Evolutionary conservation across 148 eudicot genomes (phyloP), one percentile per base, ranked within the genome.

Genomic region (Diospyros lotus): DNA sequence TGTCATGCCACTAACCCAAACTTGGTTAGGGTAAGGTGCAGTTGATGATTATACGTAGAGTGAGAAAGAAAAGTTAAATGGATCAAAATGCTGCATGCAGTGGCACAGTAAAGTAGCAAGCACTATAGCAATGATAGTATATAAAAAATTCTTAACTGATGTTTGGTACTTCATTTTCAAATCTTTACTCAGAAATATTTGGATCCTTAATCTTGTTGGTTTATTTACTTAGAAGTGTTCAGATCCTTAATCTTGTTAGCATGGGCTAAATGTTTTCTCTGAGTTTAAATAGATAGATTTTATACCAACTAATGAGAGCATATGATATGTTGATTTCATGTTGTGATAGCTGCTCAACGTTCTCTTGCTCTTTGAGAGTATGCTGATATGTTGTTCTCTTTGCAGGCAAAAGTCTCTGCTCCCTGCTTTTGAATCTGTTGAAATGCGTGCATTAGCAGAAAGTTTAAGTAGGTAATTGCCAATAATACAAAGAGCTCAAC

Each of bases 371-470:
- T 77, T 67, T 41, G 56, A 39, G 61, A 42, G 52, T 69, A 59
- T 58, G 59, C 79, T 88, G 53, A 81, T 70, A 60, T 75, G 73
- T 11, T 77, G 59, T 82, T 69, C 11, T n/a, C 66, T 73, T 82
- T 73, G 70, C 96, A 95, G 99, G 86, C 91, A 87, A 81, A 92
- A 84, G 88, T 81, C 99, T 75, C 77, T 95, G 82, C 90, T 95
- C 76, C 99, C 99, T 85, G 80, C 97, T 75, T 85, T 95, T 65
- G 99, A 95, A 85, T 95, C 93, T 63, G 87, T 84, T 12, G 97
- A 95, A 86, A 93, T 78, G 83, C 96, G 99, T 53, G 87, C 83
- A 77, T 86, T 95, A 71, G 99, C 93, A 52, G 99, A 95, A 78
- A 89, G 93, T 86, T 84, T 95, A 76, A 77, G 93, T 80, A 92